Evolutionary conservation across 2,329 filamentous ascomycete genomes (phyloP), one percentile per base, ranked within the genome.

Genomic region (Clonostachys chloroleuca): DNA sequence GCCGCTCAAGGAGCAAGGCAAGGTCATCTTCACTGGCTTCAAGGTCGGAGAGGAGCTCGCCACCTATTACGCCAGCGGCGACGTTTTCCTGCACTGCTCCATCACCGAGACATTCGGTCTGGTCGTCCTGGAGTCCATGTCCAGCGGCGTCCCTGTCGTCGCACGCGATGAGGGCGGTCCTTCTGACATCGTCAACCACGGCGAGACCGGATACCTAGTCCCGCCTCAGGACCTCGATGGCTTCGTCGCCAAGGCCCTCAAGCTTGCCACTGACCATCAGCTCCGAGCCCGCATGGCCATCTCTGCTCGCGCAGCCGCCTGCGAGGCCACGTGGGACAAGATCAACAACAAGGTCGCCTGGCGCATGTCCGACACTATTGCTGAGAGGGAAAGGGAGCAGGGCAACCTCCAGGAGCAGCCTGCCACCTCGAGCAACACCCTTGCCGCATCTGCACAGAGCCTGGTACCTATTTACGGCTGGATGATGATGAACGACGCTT

Each of bases 71-170:
- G 83, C 85, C 3, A 80, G 78, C 5, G 83, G 78, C 1, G 84
- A 88, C 57, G 54, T 88, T n/a, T 87, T 88, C 58, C 64, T 88
- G 13, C 84, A 88, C 64, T 86, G 83, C 64, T 87, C 81, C 18
- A 70, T 87, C 48, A 87, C 84, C 1, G 84, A 88, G 62, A 88
- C 84, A 0, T 87, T 88, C 60, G 84, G 84, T 1, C 68, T 88
- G 10, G 84, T 88, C 0, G 84, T 87, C 2, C 68, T 87, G 3
- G 84, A 87, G 62, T 80, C 81, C 4, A 87, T 88, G 83, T 83
- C 84, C 0, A 86, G 82, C 52, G 83, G 83, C 4, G 73, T 89
- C 3, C 83, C 84, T 0, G 84, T 88, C 20, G 72, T 88, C 45
- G 84, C 84, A 4, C 74, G 85, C 42, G 83, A 87, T 55, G 81